A percentile compares a stretch with the other conserved stretches of the same genome.
phyloP scores from a whole-genome alignment of 2,329 filamentous ascomycete genomes.

The Monilinia polystroma region DNA sequence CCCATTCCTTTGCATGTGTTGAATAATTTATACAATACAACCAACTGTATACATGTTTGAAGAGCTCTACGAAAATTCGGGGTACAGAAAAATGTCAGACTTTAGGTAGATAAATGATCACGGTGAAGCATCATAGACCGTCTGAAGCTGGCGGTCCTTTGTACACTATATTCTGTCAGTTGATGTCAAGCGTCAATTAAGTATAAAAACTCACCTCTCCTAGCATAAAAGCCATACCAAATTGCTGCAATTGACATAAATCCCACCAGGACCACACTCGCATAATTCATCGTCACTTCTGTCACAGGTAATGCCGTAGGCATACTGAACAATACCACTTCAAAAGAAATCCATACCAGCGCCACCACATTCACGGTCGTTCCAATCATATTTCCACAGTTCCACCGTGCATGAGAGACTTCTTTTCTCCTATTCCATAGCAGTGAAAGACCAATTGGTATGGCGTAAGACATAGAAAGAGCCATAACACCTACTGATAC shows the following conservation, averaged over 20 bases:
- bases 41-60: neutral
- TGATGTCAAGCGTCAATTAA: neutral
- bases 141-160: conserved; percentile 33
- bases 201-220: conserved; percentile 46
- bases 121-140: conserved; percentile 24
- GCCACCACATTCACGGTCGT: conserved; percentile 58
- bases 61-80: too few relatives aligned
- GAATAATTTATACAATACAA: neutral
- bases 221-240: conserved; percentile 53
- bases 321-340: conserved; percentile 64
- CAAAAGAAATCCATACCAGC: conserved; percentile 56
- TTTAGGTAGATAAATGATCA: neutral
- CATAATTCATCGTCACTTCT: conserved; percentile 55
- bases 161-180: conserved; percentile 27
- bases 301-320: conserved; percentile 59
- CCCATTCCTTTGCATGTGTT: neutral
- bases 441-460: conserved; percentile 69
- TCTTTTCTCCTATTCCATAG: conserved; percentile 59
- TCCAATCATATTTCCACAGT: conserved; percentile 57
- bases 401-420: conserved; percentile 56
- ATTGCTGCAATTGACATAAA: conserved; percentile 51
- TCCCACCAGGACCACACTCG: conserved; percentile 52
- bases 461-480: conserved; percentile 70
- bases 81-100: neutral
- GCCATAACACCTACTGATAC: conserved; percentile 70